Evolutionary conservation across 805 yeast genomes (phyloP).

Genomic region (Zygosaccharomyces rouxii): DNA sequence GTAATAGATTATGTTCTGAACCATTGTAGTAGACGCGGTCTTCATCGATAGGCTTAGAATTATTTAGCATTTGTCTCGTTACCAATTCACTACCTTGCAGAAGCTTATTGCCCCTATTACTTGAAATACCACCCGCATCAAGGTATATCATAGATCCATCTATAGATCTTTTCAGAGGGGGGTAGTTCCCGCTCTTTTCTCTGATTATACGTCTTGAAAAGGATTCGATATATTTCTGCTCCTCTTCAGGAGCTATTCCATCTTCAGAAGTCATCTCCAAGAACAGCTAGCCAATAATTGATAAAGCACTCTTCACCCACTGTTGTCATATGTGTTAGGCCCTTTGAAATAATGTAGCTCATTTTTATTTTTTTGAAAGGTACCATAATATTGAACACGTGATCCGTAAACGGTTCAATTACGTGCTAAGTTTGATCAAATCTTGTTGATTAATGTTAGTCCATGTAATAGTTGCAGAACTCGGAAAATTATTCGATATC

Average conservation of each 20-base stretch:
- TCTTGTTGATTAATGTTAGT: not conserved
- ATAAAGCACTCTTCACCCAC: not conserved
- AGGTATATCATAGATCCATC: conserved; percentile 28
- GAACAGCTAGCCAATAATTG: too few relatives aligned
- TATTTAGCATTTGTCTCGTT: conserved; percentile 42
- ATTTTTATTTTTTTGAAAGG: too few relatives aligned
- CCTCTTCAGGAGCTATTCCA: conserved; percentile 8
- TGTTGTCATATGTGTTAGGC: too few relatives aligned
- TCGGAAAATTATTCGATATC: not conserved
- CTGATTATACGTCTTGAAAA: conserved; percentile 30
- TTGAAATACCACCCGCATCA: conserved; percentile 33
- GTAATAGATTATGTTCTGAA: conserved; percentile 34
- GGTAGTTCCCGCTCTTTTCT: conserved; percentile 35
- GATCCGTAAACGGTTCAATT: too few relatives aligned
- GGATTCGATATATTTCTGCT: conserved; percentile 17
- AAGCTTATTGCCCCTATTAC: conserved; percentile 57
- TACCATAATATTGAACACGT: too few relatives aligned
- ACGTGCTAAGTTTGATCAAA: too few relatives aligned
- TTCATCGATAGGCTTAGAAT: conserved; percentile 30
- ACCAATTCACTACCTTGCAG: conserved; percentile 46
- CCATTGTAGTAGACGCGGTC: conserved; percentile 36
- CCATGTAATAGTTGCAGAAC: not conserved
- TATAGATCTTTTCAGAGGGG: conserved; percentile 26
- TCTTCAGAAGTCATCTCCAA: conserved; percentile 7
- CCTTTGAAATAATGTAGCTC: too few relatives aligned